Evolutionary conservation across 768 basidiomycete genomes (phyloP), one percentile per base, ranked within the genome.

Genomic region (Rhizopogon roseolus): DNA sequence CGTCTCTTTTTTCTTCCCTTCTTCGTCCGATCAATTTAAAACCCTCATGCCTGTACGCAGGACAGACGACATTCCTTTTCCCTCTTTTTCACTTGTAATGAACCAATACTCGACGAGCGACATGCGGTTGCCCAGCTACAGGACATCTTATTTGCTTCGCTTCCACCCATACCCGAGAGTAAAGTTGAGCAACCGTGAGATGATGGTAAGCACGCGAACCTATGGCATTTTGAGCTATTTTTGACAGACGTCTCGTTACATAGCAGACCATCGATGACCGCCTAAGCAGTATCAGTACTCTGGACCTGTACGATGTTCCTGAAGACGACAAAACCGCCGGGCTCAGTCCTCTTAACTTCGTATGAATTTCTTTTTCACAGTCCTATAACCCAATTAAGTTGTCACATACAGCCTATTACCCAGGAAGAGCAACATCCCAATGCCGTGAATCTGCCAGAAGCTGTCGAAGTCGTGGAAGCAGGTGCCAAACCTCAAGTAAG

Each of bases 81-180:
- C 49, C 32, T 39, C 28, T 9, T 41, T 43, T 28, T 54, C 4
- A 44, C 42, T 40, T 48, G 28, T 41, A 19, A 17, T 32, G 16
- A 43, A 28, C 25, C 29, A 38, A 19, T 11, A 28, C 63, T 69
- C 65, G 63, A 67, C 39, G 5, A 48, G 36, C 34, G 34, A 48
- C 0, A 41, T 41, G 0, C 41, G 57, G 0, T 54, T 68, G 0
- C 68, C 66, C 0, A 46, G 59, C 38, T 68, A 69, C 48, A 62
- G 68, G 11, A 64, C 66, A 2, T 68, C 66, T 0, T 59, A 70
- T 34, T 43, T 70, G 5, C 41, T 64, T 27, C 54, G 66, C 17
- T 70, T 56, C 19, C 66, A 67, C 54, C 66, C 66, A 29, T 67
- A 67, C 54, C 66, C 66, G 41, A 64, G 67, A 37, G 41, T 45